phyloP scores from a whole-genome alignment of 1,284 basidiomycete genomes.

The Cryptococcus amylolentus region DNA sequence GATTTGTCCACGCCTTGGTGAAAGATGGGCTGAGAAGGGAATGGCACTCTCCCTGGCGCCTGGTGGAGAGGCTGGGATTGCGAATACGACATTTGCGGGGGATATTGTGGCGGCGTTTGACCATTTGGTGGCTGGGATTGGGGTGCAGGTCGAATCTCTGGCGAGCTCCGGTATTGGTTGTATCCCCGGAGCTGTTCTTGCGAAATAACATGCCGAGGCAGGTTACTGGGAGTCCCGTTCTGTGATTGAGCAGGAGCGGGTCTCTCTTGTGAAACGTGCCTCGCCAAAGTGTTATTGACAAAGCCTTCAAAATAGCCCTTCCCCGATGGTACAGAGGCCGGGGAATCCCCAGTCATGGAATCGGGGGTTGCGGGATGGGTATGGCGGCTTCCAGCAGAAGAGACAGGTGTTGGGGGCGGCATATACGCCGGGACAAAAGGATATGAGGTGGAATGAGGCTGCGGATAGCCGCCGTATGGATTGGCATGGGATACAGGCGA shows the following conservation, averaged over 20 bases:
- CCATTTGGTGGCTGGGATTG: neutral
- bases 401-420: constrained; percentile 4
- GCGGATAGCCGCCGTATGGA: neutral
- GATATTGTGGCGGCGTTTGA: neutral
- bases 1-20: neutral
- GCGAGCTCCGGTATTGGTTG: neutral
- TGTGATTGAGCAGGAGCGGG: neutral
- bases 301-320: constrained; percentile 6
- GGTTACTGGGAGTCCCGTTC: neutral
- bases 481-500: neutral
- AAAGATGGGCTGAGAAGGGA: neutral
- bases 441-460: constrained; percentile 14
- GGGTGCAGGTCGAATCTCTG: neutral
- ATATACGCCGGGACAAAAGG: constrained; percentile 17
- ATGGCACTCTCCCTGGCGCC: neutral
- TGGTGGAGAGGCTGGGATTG: neutral
- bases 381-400: constrained; percentile 4
- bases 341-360: neutral
- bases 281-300: constrained; percentile 6
- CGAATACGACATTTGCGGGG: neutral
- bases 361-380: constrained; percentile 1
- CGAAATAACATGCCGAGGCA: neutral
- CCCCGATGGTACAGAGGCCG: neutral
- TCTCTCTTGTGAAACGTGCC: neutral
- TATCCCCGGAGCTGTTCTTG: neutral